Evolutionary conservation across 768 basidiomycete species (phyloP).

Genomic region (Boletus vinaceobasis): DNA sequence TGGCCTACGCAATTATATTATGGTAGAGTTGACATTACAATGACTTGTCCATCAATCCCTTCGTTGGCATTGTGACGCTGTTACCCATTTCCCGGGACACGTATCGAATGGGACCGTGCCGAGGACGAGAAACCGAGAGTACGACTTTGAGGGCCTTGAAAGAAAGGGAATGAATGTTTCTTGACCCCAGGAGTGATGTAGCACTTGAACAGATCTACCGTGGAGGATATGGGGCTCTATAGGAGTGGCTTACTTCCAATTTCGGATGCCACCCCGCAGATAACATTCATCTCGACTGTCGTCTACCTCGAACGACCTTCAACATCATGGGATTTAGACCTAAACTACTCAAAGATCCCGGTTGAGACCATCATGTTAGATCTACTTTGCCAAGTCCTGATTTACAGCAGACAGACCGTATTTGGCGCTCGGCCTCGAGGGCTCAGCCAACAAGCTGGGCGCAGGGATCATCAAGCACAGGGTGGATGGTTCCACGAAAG

Average conservation of each 20-base stretch:
- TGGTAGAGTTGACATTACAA: conserved; percentile 6
- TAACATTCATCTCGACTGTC: not conserved
- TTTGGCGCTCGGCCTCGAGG: conserved; percentile 94
- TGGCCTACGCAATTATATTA: conserved; percentile 7
- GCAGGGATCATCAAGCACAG: conserved; percentile 88
- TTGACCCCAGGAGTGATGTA: not conserved
- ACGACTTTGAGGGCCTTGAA: not conserved
- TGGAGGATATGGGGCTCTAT: too few relatives aligned
- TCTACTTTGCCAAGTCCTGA: conserved; percentile 12
- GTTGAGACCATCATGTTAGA: conserved; percentile 24
- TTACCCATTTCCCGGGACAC: not conserved
- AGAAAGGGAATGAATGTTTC: not conserved
- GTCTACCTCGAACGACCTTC: conserved; percentile 21
- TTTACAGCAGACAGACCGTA: conserved; percentile 53
- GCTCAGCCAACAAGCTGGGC: conserved; percentile 97
- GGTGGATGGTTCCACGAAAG: conserved; percentile 64
- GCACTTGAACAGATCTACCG: not conserved
- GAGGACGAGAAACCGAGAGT: not conserved
- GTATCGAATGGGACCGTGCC: not conserved
- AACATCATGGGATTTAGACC: conserved; percentile 14
- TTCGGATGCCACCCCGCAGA: not conserved
- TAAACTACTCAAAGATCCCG: conserved; percentile 31
- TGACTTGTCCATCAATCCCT: not conserved
- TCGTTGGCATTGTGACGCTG: not conserved
- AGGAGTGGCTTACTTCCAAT: not conserved